Evolutionary conservation across 2,329 filamentous ascomycete genomes (phyloP).

Genomic region (Clonostachys rosea): DNA sequence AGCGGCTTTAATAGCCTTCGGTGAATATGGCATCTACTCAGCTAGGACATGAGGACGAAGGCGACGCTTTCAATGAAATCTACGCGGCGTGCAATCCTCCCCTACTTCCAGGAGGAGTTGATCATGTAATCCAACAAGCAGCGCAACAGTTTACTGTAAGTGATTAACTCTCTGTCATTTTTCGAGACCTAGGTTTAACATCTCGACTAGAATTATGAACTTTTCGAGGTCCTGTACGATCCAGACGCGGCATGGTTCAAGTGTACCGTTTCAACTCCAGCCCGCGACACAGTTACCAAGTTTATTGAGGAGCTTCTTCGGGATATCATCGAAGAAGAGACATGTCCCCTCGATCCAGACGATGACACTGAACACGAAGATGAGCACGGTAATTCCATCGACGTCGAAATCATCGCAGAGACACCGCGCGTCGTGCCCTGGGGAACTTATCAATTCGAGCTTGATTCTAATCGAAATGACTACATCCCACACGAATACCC

Average conservation of each 20-base stretch:
- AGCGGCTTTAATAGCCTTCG: no score
- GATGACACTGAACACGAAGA: not conserved
- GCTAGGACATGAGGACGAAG: no score
- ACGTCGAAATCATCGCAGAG: conserved; percentile 10
- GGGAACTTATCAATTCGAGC: conserved; percentile 5
- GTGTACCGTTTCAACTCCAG: conserved; percentile 8
- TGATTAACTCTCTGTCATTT: not conserved
- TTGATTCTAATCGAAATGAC: no score
- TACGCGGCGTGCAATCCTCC: conserved; percentile 27
- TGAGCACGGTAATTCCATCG: conserved; percentile 2
- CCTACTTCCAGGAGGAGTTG: conserved; percentile 19
- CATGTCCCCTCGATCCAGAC: conserved; percentile 3
- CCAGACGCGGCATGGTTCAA: conserved; percentile 28
- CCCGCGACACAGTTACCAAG: conserved; percentile 7
- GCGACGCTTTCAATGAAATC: conserved; percentile 15
- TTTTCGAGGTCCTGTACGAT: conserved; percentile 27
- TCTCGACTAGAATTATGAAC: conserved; percentile 2
- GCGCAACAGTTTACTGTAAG: conserved; percentile 7
- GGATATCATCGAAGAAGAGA: conserved; percentile 10
- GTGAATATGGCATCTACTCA: no score
- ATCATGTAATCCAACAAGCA: conserved; percentile 10
- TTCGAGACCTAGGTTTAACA: not conserved
- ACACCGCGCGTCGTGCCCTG: conserved; percentile 14
- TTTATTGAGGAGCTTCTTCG: conserved; percentile 12
- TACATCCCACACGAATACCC: not conserved